phyloP scores from a whole-genome alignment of 2,329 filamentous ascomycete genomes.

The Teratosphaeria pseudoeucalypti region DNA sequence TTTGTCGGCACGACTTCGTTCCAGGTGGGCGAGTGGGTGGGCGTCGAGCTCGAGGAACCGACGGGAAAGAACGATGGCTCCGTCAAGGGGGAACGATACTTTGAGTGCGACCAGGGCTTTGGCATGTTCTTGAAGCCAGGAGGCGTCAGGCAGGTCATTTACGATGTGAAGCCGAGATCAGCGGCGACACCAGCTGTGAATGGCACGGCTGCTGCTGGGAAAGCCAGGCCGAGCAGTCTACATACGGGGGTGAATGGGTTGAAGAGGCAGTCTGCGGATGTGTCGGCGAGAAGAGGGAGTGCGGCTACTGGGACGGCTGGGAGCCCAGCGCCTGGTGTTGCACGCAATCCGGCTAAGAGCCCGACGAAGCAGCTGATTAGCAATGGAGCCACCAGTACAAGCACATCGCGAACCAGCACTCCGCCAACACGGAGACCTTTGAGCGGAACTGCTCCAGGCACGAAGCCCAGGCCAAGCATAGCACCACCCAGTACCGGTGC shows the following conservation, averaged over 20 bases:
- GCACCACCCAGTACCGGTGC: constrained; percentile 27
- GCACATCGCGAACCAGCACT: constrained; percentile 54
- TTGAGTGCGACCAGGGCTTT: constrained; percentile 59
- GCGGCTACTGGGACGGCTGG: constrained; percentile 58
- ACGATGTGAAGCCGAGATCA: constrained; percentile 15
- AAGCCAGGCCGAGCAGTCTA: constrained; percentile 33
- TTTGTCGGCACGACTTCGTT: constrained; percentile 75
- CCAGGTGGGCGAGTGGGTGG: constrained; percentile 75
- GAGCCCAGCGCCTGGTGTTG: constrained; percentile 60
- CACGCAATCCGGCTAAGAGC: constrained; percentile 65
- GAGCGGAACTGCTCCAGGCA: constrained; percentile 29
- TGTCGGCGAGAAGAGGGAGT: constrained; percentile 18
- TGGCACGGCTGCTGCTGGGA: constrained; percentile 21
- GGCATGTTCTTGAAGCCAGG: constrained; percentile 80
- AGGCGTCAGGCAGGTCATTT: constrained; percentile 47
- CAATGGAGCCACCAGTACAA: constrained; percentile 42
- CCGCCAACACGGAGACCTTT: constrained; percentile 42
- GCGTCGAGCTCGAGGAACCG: constrained; percentile 72
- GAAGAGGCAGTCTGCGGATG: constrained; percentile 19
- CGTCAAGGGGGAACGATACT: constrained; percentile 79
- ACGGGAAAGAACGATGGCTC: constrained; percentile 90
- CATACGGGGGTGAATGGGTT: constrained; percentile 18
- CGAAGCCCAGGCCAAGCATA: constrained; percentile 48
- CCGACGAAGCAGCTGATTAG: constrained; percentile 61
- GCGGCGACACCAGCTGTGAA: constrained; percentile 6